A percentile compares a stretch with the other conserved stretches of the same genome.
Conservation (phyloP, 108 stramenopile genomes). For the Bacterosira constricta region DNA sequence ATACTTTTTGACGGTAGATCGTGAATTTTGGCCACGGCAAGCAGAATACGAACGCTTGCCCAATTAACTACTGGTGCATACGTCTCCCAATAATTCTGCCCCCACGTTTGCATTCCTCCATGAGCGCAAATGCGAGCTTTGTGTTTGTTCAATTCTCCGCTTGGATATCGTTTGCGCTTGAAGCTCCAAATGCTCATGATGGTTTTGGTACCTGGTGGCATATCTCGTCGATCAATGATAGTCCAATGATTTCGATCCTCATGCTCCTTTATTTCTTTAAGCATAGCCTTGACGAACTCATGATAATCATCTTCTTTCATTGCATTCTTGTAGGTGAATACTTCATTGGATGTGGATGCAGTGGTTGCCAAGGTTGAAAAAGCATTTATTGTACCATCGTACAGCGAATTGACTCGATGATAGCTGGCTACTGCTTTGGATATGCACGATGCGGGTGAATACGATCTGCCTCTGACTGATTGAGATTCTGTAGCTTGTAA, state of each 20-base stretch:
- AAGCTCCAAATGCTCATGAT: constrained; percentile 14
- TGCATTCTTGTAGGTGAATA: constrained; percentile 2
- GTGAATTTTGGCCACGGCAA: constrained; percentile 12
- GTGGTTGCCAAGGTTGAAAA: background rate
- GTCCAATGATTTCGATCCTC: constrained; percentile 9
- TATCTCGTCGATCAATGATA: background rate
- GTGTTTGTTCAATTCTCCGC: constrained; percentile 20
- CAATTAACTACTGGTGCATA: constrained; percentile 47
- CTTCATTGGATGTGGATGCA: background rate
- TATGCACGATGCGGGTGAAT: too few relatives aligned
- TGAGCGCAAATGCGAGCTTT: constrained; percentile 30
- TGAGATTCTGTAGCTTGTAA: too few relatives aligned
- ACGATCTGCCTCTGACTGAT: too few relatives aligned
- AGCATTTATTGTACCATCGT: background rate
- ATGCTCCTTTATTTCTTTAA: constrained; percentile 13
- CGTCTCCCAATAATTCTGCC: constrained; percentile 59
- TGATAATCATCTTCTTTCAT: constrained; percentile 6
- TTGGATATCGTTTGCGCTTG: constrained; percentile 17
- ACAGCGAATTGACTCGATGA: constrained; percentile 1
- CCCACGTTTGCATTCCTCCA: constrained; percentile 38
- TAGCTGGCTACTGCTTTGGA: background rate
- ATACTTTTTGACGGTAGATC: constrained; percentile 16
- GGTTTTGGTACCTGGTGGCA: constrained; percentile 9
- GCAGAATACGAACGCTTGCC: constrained; percentile 14
- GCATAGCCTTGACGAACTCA: constrained; percentile 19